Conservation (phyloP, 176 grass and related monocot genomes). For the Zoysia japonica region DNA sequence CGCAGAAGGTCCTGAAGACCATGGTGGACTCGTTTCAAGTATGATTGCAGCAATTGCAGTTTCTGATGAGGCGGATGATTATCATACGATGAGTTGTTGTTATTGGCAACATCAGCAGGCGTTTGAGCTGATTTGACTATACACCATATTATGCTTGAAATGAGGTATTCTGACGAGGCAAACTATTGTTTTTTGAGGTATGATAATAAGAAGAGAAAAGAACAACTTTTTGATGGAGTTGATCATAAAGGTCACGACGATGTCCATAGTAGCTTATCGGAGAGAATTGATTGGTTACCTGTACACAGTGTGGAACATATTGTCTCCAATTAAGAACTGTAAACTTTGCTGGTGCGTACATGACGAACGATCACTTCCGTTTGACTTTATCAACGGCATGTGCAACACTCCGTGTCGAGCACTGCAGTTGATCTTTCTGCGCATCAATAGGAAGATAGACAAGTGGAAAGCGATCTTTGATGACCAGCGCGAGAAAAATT, state of each 20-base stretch:
- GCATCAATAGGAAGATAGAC: neutral
- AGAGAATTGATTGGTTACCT: neutral
- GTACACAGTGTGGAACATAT: neutral
- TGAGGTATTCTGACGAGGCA: neutral
- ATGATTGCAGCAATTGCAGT: slow-evolving; percentile 36
- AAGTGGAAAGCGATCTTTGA: neutral
- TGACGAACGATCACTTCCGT: no score
- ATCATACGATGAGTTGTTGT: neutral
- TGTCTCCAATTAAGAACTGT: neutral
- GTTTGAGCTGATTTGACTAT: neutral
- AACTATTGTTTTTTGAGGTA: slow-evolving; percentile 15
- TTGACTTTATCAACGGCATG: no score
- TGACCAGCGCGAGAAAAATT: neutral
- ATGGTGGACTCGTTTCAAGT: slow-evolving; percentile 86
- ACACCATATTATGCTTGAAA: neutral
- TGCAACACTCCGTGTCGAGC: no score
- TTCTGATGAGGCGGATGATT: neutral
- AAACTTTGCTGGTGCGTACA: neutral
- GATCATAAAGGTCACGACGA: no score
- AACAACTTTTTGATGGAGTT: neutral
- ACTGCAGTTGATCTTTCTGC: neutral
- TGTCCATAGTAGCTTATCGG: slow-evolving; percentile 26
- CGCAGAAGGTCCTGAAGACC: slow-evolving; percentile 72
- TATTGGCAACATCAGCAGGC: neutral
- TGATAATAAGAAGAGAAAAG: neutral